Conservation (phyloP, 2,329 filamentous ascomycete species). For the Epichloe gansuensis region DNA sequence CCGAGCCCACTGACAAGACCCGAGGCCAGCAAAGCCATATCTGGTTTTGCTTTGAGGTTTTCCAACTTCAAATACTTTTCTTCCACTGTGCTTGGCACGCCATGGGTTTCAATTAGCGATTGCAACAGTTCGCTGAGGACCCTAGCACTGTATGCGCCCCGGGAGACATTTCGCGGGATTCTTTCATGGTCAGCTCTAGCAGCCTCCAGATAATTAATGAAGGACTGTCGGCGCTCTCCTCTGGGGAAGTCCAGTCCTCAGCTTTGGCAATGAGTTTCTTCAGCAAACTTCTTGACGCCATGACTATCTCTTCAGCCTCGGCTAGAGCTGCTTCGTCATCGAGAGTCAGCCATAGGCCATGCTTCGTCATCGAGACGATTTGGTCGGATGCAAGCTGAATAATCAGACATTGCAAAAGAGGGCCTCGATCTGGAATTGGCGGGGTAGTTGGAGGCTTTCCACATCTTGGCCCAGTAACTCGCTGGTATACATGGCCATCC, state of each 20-base stretch:
- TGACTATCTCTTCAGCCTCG: slow-evolving; percentile 32
- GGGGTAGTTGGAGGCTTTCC: slow-evolving; percentile 26
- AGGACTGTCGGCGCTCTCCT: slow-evolving; percentile 15
- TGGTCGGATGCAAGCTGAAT: slow-evolving; percentile 43
- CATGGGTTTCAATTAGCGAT: slow-evolving; percentile 33
- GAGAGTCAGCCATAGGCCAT: slow-evolving; percentile 35
- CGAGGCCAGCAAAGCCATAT: slow-evolving; percentile 35
- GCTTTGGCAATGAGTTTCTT: slow-evolving; percentile 20
- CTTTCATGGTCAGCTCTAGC: slow-evolving; percentile 31
- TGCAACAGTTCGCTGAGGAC: slow-evolving; percentile 39
- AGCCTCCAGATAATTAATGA: slow-evolving; percentile 29
- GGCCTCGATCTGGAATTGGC: slow-evolving; percentile 34
- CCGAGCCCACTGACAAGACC: slow-evolving; percentile 42
- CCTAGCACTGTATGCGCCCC: slow-evolving; percentile 40
- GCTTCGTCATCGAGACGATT: slow-evolving; percentile 29
- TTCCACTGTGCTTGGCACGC: slow-evolving; percentile 32
- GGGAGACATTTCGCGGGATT: slow-evolving; percentile 27
- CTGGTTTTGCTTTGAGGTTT: slow-evolving; percentile 33
- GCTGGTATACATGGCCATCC: slow-evolving; percentile 61
- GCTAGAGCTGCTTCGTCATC: slow-evolving; percentile 21
- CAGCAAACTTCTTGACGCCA: slow-evolving; percentile 27
- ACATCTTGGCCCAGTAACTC: slow-evolving; percentile 39
- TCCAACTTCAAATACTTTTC: slow-evolving; percentile 33
- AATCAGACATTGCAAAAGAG: slow-evolving; percentile 40
- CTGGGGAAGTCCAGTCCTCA: slow-evolving; percentile 26